Conservation (phyloP, 805 yeast genomes). For the Yarrowia porcina region DNA sequence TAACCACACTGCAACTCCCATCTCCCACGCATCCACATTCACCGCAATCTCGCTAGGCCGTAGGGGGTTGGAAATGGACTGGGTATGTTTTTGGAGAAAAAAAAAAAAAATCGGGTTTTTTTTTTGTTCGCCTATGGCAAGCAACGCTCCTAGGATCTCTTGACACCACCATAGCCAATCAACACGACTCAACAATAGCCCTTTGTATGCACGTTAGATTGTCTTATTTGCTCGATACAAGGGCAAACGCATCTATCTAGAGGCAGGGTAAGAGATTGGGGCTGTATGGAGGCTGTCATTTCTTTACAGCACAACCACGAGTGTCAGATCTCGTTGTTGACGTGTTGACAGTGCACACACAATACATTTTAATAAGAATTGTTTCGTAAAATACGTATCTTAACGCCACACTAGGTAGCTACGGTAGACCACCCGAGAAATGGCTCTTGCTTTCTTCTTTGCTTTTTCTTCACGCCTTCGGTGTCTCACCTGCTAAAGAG, state of each 20-base stretch:
- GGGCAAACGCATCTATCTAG: neutral
- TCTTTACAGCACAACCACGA: no score
- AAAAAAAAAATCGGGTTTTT: no score
- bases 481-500: neutral
- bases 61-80: no score
- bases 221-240: constrained; percentile 6
- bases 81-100: no score
- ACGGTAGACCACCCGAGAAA: neutral
- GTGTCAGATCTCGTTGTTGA: no score
- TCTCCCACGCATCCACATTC: neutral
- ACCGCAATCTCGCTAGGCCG: neutral
- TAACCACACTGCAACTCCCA: neutral
- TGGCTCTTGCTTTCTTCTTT: neutral
- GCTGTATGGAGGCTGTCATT: neutral
- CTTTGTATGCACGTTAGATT: constrained; percentile 19
- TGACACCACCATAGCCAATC: neutral
- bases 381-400: no score
- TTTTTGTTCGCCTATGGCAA: no score
- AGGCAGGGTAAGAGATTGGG: neutral
- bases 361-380: no score
- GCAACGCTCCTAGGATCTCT: no score
- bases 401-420: neutral
- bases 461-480: neutral
- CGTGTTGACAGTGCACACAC: no score
- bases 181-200: neutral